Evolutionary conservation across 164 flowering plant species (phyloP).

Genomic region (Chloranthus sessilifolius): DNA sequence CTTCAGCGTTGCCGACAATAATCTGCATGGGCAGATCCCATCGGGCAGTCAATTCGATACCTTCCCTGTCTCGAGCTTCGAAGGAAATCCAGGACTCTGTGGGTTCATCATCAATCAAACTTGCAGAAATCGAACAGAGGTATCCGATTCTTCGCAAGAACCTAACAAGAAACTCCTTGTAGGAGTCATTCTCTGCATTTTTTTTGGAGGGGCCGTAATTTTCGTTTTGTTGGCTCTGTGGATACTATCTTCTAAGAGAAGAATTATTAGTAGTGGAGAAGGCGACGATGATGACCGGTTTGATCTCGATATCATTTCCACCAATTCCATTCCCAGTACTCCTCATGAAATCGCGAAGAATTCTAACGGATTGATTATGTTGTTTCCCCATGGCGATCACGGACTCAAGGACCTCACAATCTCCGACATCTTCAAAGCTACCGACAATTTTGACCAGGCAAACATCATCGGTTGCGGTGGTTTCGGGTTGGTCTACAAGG

Average conservation of each 20-base stretch:
- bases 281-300: neutral
- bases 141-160: neutral
- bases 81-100: conserved; percentile 43
- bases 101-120: conserved; percentile 21
- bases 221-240: conserved; percentile 3
- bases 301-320: neutral
- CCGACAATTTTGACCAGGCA: conserved; percentile 15
- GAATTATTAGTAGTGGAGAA: conserved; percentile 2
- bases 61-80: conserved; percentile 39
- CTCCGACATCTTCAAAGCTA: conserved; percentile 9
- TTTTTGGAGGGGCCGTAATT: conserved; percentile 9
- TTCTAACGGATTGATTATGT: conserved; percentile 10
- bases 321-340: neutral
- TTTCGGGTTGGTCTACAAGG: conserved; percentile 13
- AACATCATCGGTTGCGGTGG: conserved; percentile 15
- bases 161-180: conserved; percentile 7
- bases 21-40: conserved; percentile 58
- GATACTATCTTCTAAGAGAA: conserved; percentile 10
- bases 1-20: conserved; percentile 52
- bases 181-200: conserved; percentile 5
- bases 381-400: neutral
- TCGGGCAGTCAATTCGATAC: conserved; percentile 62
- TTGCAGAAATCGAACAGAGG: conserved; percentile 18
- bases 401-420: conserved; percentile 10
- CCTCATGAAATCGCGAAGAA: neutral